Conservation (phyloP, 2,329 filamentous ascomycete species). For the Talaromyces sp. region DNA sequence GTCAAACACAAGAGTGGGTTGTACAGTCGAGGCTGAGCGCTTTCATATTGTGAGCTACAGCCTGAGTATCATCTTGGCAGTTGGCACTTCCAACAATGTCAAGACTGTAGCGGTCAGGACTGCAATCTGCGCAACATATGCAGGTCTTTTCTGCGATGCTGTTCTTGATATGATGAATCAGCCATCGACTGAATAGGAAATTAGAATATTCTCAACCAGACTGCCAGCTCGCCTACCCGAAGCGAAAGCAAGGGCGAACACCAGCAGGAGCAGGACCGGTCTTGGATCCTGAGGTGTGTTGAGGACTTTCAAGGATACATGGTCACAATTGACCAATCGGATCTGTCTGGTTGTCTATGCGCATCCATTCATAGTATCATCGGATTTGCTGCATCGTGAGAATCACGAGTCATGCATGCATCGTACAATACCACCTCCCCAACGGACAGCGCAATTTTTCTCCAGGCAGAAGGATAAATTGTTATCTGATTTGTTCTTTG, state of each 20-base stretch:
- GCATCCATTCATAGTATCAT: not conserved
- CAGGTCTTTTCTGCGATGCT: not conserved
- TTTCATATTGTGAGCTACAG: not conserved
- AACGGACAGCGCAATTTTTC: not conserved
- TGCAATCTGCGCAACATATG: not conserved
- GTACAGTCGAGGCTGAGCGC: not conserved
- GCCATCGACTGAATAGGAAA: not conserved
- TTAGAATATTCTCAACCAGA: not conserved
- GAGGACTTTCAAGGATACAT: not conserved
- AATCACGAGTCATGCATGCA: constrained; percentile 2
- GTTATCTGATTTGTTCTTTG: not conserved
- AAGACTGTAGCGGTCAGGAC: not conserved
- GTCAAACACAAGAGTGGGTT: not conserved
- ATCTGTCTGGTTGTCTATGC: not conserved
- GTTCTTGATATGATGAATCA: not conserved
- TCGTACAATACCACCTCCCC: not conserved
- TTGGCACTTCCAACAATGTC: too few relatives aligned
- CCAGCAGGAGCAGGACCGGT: not conserved
- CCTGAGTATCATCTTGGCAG: too few relatives aligned
- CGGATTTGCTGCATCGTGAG: not conserved
- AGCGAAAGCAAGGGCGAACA: not conserved
- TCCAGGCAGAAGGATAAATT: constrained; percentile 16
- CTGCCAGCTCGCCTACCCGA: not conserved
- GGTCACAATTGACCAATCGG: constrained; percentile 9
- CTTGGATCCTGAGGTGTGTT: not conserved